Evolutionary conservation across 2,329 filamentous ascomycete species (phyloP).

Genomic region (Hansfordia pulvinata): DNA sequence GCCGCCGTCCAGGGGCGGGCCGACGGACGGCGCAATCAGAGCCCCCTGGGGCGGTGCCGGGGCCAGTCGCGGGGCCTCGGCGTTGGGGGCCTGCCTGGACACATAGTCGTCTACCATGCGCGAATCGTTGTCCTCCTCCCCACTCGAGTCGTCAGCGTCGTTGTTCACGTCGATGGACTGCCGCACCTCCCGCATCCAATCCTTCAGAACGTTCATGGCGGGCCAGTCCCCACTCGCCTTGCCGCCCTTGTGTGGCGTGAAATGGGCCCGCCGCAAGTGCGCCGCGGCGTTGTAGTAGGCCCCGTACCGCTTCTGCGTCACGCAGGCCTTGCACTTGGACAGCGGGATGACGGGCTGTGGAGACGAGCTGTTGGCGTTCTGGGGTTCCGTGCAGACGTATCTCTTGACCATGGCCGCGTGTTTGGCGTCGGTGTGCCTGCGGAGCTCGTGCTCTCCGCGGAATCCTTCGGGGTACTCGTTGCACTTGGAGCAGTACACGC

Average conservation of each 20-base stretch:
- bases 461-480: conserved; percentile 77
- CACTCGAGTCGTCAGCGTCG: conserved; percentile 33
- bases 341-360: conserved; percentile 37
- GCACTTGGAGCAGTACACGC: conserved; percentile 67
- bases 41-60: conserved; percentile 17
- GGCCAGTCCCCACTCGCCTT: conserved; percentile 47
- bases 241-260: conserved; percentile 38
- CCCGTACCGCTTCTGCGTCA: conserved; percentile 41
- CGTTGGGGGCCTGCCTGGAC: conserved; percentile 14
- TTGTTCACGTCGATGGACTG: conserved; percentile 31
- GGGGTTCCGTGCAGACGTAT: conserved; percentile 42
- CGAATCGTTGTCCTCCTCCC: conserved; percentile 34
- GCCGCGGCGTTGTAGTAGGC: conserved; percentile 47
- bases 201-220: conserved; percentile 40
- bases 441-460: conserved; percentile 76
- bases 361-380: conserved; percentile 18
- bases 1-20: conserved; percentile 17
- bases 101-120: conserved; percentile 35
- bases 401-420: conserved; percentile 39
- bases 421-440: conserved; percentile 50
- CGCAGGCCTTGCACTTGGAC: conserved; percentile 41
- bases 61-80: conserved; percentile 18
- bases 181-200: conserved; percentile 47
- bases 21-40: conserved; percentile 16
- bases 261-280: conserved; percentile 43